Evolutionary conservation across 441 rosid genomes (phyloP), one percentile per base, ranked within the genome.

Genomic region (Gossypium aridum): DNA sequence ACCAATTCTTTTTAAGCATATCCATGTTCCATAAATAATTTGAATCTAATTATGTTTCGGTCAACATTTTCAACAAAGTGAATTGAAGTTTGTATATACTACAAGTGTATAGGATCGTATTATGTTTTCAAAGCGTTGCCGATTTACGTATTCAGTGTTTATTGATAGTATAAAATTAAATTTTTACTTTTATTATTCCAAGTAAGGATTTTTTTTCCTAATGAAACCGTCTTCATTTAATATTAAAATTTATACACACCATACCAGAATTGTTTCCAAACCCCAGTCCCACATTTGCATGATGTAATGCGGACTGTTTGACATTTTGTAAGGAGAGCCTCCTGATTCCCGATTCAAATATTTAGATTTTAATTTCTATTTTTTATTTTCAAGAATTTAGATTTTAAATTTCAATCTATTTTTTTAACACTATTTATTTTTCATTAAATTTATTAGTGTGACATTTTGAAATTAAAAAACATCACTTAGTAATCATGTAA

Each of bases 1-100:
- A 67, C 34, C 77, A 25, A 68, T 51, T 51, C 55, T 72, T 51
- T 43, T 68, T 59, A 56, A 70, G 19, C 39, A 31, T 0, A 73
- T 5, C 19, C 56, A 23, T 7, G 37, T 6, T 2, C 25, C 25
- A 6, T 12, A 51, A 2, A 23, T 63, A 34, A 19, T 71, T 57
- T 54, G 19, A 54, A 54, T 54, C 1, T 54, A 69, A 19, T 19
- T 6, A 13, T 1, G 17, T 14, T 39, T 39, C 3, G 6, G 17
- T 39, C 70, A 65, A 37, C 8, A 4, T 1, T 31, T n/a, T 31
- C 2, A 43, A 23, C 14, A 31, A 22, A 47, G 13, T 12, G 53
- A 47, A 47, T 47, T 47, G 14, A 47, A 47, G 53, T 47, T 4
- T 28, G 6, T 4, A 4, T 28, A 28, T 4, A 4, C 34, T 28